phyloP scores from a whole-genome alignment of 495 filamentous ascomycete genomes.

The Aspergillus mulundensis region DNA sequence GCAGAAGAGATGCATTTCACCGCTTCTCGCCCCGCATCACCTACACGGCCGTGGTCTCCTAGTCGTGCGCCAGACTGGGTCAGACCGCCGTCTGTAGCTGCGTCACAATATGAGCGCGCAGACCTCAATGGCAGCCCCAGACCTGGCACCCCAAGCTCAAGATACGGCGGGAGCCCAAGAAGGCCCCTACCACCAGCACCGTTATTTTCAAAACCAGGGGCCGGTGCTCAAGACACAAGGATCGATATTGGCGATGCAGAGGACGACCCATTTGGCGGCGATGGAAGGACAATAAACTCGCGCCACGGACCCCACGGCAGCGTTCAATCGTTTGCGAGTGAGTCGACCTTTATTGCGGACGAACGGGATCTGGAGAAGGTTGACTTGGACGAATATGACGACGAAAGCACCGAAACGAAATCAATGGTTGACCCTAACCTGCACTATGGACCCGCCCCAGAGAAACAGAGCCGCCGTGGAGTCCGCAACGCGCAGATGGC shows the following conservation, averaged over 20 bases:
- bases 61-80: conserved; percentile 62
- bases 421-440: conserved; percentile 41
- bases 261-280: conserved; percentile 76
- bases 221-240: conserved; percentile 33
- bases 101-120: conserved; percentile 71
- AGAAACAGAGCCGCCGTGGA: conserved; percentile 79
- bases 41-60: conserved; percentile 70
- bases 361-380: conserved; percentile 46
- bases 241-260: conserved; percentile 56
- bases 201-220: conserved; percentile 58
- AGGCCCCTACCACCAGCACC: conserved; percentile 90
- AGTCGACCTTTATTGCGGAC: conserved; percentile 59
- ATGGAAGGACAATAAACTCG: conserved; percentile 45
- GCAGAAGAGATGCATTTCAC: conserved; percentile 49
- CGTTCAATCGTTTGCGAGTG: conserved; percentile 60
- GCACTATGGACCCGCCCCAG: conserved; percentile 85
- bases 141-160: conserved; percentile 83
- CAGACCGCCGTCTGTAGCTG: conserved; percentile 59
- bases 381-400: conserved; percentile 41
- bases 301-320: conserved; percentile 38
- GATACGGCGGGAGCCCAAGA: conserved; percentile 79
- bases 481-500: conserved; percentile 80
- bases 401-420: conserved; percentile 33
- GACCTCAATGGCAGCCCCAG: conserved; percentile 87
- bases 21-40: conserved; percentile 47